A percentile compares a stretch with the other conserved stretches of the same genome.
phyloP scores from a whole-genome alignment of 2,329 filamentous ascomycete species.

The Ophiosphaerella herpotricha region DNA sequence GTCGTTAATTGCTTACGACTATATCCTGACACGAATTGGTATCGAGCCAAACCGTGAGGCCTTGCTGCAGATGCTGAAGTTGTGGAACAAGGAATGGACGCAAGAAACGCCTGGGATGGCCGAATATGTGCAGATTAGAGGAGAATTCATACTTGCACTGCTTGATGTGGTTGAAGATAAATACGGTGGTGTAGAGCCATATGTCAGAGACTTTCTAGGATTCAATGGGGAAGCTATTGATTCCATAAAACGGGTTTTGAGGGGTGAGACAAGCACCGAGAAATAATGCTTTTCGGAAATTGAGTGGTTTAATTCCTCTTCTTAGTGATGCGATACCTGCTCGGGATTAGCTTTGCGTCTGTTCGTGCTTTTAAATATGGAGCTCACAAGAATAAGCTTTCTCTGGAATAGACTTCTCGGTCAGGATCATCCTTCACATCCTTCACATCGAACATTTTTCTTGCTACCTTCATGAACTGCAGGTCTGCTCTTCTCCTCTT shows the following conservation, averaged over 20 bases:
- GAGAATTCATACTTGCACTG: constrained; percentile 13
- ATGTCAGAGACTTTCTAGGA: constrained; percentile 17
- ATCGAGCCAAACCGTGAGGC: constrained; percentile 18
- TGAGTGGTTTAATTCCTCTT: constrained; percentile 6
- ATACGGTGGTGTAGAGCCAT: constrained; percentile 20
- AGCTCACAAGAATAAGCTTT: constrained; percentile 57
- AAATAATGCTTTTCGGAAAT: too few relatives aligned
- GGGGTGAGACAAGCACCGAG: background rate
- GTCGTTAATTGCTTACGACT: constrained; percentile 20
- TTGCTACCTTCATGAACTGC: constrained; percentile 57
- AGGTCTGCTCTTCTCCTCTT: constrained; percentile 75
- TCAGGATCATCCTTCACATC: constrained; percentile 57
- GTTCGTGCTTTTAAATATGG: too few relatives aligned
- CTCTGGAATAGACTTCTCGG: constrained; percentile 49
- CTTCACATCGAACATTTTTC: constrained; percentile 54
- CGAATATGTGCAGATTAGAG: constrained; percentile 16
- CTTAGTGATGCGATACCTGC: constrained; percentile 28
- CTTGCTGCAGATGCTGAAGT: constrained; percentile 16
- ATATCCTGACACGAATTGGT: constrained; percentile 19
- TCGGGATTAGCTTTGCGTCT: background rate
- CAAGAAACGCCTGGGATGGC: constrained; percentile 16
- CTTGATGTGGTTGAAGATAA: constrained; percentile 17
- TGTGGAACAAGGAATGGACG: constrained; percentile 19
- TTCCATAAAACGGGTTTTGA: constrained; percentile 13
- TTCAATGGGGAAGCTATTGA: constrained; percentile 19